Percentiles rank a stretch among this genome's conserved stretches.
phyloP scores from a whole-genome alignment of 306 rosid genomes.

The Lablab purpureus region DNA sequence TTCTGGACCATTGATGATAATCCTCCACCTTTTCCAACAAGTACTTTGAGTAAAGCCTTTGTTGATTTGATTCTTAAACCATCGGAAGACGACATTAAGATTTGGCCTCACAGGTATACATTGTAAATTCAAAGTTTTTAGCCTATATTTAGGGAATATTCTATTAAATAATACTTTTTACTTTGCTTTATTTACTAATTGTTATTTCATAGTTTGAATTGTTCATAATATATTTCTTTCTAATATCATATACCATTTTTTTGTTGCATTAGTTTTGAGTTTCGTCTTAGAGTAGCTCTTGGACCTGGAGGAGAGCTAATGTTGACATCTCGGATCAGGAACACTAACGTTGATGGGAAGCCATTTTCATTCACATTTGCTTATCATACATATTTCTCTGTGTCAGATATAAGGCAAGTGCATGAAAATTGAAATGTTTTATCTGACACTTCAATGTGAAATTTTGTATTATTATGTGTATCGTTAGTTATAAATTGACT shows the following conservation, averaged over 20 bases:
- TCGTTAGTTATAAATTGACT: constrained; percentile 3
- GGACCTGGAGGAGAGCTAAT: constrained; percentile 91
- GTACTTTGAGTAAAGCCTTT: constrained; percentile 63
- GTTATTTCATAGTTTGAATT: constrained; percentile 23
- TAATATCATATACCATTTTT: constrained; percentile 34
- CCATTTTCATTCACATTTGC: constrained; percentile 94
- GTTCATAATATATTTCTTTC: constrained; percentile 32
- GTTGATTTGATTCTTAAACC: constrained; percentile 90
- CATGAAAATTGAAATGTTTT: constrained; percentile 18
- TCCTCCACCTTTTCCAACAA: constrained; percentile 80
- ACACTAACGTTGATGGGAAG: constrained; percentile 90
- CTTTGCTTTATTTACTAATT: background rate
- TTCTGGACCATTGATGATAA: constrained; percentile 72
- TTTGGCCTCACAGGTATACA: constrained; percentile 83
- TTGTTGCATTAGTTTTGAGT: constrained; percentile 78
- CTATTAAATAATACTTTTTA: background rate
- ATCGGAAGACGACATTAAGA: constrained; percentile 74
- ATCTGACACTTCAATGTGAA: constrained; percentile 18
- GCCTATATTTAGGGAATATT: constrained; percentile 9
- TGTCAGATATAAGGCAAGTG: constrained; percentile 87
- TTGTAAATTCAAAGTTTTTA: background rate
- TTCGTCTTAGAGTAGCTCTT: constrained; percentile 86
- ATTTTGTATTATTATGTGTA: background rate
- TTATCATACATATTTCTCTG: constrained; percentile 90
- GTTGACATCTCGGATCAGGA: constrained; percentile 91